These are phyloP conservation scores for Umbelopsis vinacea DNA, from an alignment of 192 early-diverging fungal genomes.

Conservation along the genomic window DNA sequence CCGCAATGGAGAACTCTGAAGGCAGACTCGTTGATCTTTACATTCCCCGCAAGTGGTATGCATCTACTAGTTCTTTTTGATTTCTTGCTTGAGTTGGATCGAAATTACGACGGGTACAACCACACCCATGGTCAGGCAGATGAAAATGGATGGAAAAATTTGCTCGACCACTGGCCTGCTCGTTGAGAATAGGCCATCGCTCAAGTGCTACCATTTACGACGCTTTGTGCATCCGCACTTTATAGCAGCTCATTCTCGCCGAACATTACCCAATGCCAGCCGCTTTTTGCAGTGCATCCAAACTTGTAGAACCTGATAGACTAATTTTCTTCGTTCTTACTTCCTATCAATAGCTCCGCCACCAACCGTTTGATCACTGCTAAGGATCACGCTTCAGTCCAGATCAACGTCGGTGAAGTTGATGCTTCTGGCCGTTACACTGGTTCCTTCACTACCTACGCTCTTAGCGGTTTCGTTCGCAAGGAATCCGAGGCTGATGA, in stretches of 20 bases:
- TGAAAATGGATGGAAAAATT: conserved; percentile 9
- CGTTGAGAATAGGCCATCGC: background rate
- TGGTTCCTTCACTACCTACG: conserved; percentile 82
- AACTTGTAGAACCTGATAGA: background rate
- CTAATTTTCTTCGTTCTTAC: conserved; percentile 12
- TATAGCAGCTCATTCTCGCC: too few species aligned
- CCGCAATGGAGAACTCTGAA: conserved; percentile 53
- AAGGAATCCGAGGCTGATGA: conserved; percentile 92
- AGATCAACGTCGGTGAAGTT: conserved; percentile 95
- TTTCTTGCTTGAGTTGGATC: background rate
- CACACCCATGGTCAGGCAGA: background rate
- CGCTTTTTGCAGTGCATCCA: too few species aligned
- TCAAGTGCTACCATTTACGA: too few species aligned
- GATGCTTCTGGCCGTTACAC: conserved; percentile 80
- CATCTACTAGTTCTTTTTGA: conserved; percentile 6
- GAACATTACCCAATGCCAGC: too few species aligned
- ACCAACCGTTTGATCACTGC: conserved; percentile 96
- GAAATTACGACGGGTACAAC: background rate
- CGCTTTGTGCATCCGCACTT: too few species aligned
- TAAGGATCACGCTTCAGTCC: conserved; percentile 98
- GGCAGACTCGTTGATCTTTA: conserved; percentile 78
- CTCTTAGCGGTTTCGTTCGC: conserved; percentile 91
- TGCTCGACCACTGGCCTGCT: background rate
- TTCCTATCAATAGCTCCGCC: conserved; percentile 75
- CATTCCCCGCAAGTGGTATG: conserved; percentile 92